These are phyloP conservation scores for Hibiscus tridactylites DNA, from an alignment of 345 rosid species.

Conservation along the genomic window DNA sequence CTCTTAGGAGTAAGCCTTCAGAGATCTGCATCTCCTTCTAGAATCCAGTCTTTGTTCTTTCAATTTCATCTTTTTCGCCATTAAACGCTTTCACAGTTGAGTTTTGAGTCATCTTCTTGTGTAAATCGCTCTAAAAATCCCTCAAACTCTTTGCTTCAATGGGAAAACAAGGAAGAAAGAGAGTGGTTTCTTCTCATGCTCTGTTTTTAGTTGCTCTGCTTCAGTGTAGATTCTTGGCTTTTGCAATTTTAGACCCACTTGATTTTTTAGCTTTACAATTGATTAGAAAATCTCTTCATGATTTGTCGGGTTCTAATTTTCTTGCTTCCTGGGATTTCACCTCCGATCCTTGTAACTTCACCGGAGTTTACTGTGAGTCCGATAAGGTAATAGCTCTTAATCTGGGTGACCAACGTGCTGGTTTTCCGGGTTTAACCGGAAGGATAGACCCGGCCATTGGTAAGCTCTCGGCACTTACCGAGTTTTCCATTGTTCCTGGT, in stretches of 20 bases:
- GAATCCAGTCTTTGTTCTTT: neutral
- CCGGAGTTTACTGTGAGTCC: constrained; percentile 75
- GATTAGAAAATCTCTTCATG: constrained; percentile 60
- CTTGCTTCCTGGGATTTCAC: constrained; percentile 93
- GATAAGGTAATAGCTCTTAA: constrained; percentile 63
- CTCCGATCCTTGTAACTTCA: constrained; percentile 84
- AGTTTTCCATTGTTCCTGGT: constrained; percentile 74
- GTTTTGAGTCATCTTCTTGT: constrained; percentile 24
- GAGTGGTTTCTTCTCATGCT: constrained; percentile 6
- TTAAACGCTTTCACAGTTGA: constrained; percentile 45
- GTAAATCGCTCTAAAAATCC: neutral
- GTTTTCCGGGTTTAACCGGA: constrained; percentile 77
- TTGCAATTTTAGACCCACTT: constrained; percentile 61
- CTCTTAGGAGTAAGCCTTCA: neutral
- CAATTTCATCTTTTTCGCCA: constrained; percentile 32
- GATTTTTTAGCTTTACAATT: constrained; percentile 91
- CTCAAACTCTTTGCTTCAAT: constrained; percentile 9
- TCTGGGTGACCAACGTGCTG: constrained; percentile 76
- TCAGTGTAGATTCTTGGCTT: constrained; percentile 8
- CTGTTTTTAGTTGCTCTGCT: constrained; percentile 15
- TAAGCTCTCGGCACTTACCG: constrained; percentile 61
- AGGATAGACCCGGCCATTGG: constrained; percentile 73
- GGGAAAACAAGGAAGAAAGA: constrained; percentile 15
- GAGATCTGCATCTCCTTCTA: constrained; percentile 21
- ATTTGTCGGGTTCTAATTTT: constrained; percentile 77